Conservation (phyloP, 1,284 basidiomycete genomes). For the Fomitopsis pinicola region DNA sequence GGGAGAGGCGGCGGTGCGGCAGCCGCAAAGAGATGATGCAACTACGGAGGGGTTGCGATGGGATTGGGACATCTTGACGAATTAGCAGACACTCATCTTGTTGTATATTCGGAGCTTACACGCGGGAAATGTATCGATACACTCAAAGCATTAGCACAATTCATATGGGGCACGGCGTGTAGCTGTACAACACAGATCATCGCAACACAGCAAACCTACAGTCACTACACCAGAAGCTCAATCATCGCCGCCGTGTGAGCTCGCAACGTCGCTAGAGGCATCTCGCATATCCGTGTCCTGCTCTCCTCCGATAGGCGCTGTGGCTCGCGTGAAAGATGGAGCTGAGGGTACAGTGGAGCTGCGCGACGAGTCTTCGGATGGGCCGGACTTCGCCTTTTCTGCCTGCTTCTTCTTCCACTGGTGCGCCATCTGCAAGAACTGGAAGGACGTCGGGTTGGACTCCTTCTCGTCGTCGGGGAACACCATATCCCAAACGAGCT, state of each 20-base stretch:
- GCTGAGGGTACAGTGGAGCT: background rate
- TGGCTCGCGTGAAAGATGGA: background rate
- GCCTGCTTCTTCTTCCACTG: slow-evolving; percentile 61
- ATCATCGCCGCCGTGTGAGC: slow-evolving; percentile 27
- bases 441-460: slow-evolving; percentile 88
- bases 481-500: slow-evolving; percentile 85
- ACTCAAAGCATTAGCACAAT: background rate
- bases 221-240: background rate
- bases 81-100: background rate
- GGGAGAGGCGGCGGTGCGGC: slow-evolving; percentile 5
- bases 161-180: too few relatives aligned
- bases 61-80: background rate
- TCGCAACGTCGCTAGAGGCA: slow-evolving; percentile 30
- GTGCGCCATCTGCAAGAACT: slow-evolving; percentile 91
- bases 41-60: background rate
- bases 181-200: background rate
- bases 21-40: background rate
- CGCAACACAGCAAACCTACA: background rate
- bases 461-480: slow-evolving; percentile 95
- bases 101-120: background rate
- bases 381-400: slow-evolving; percentile 2
- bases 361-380: background rate
- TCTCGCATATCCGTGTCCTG: slow-evolving; percentile 8
- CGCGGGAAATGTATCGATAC: background rate
- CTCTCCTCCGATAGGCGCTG: background rate